These are phyloP conservation scores for Chamaenerion angustifolium DNA, from an alignment of 345 rosid species.

Conservation along the genomic window DNA sequence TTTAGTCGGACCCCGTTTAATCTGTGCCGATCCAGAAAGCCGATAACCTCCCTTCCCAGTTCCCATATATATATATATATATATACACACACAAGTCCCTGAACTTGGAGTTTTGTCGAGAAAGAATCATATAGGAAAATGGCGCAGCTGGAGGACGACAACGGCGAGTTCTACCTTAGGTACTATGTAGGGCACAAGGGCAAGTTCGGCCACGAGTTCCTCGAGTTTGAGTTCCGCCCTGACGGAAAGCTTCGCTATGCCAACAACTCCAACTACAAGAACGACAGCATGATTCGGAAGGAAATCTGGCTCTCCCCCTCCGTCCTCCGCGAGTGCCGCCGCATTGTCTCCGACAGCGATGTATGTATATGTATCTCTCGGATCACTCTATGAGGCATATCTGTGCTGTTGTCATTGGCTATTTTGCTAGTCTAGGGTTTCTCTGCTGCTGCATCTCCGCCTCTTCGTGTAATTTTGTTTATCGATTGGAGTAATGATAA, in stretches of 20 bases:
- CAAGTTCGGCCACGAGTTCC: slow-evolving; percentile 94
- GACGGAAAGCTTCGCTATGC: slow-evolving; percentile 98
- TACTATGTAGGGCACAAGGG: slow-evolving; percentile 99
- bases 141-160: slow-evolving; percentile 36
- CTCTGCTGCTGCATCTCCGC: too few relatives aligned
- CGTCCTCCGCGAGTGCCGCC: slow-evolving; percentile 86
- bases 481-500: too few relatives aligned
- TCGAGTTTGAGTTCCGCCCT: slow-evolving; percentile 95
- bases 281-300: slow-evolving; percentile 97
- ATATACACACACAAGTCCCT: too few relatives aligned
- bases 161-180: slow-evolving; percentile 73
- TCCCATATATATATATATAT: too few relatives aligned
- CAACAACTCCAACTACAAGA: slow-evolving; percentile 96
- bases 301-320: slow-evolving; percentile 95
- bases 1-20: too few relatives aligned
- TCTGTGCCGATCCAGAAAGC: too few relatives aligned
- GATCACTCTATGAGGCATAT: too few relatives aligned
- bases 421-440: slow-evolving; percentile 1
- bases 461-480: too few relatives aligned
- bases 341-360: slow-evolving; percentile 93
- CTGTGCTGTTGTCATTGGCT: not conserved
- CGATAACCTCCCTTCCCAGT: too few relatives aligned
- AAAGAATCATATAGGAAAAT: not conserved
- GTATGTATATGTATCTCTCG: slow-evolving; percentile 7
- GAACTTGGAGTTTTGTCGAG: not conserved